A percentile compares a stretch with the other conserved stretches of the same genome.
phyloP scores from a whole-genome alignment of 2,329 filamentous ascomycete species.

The Arthrinium phaeospermum region DNA sequence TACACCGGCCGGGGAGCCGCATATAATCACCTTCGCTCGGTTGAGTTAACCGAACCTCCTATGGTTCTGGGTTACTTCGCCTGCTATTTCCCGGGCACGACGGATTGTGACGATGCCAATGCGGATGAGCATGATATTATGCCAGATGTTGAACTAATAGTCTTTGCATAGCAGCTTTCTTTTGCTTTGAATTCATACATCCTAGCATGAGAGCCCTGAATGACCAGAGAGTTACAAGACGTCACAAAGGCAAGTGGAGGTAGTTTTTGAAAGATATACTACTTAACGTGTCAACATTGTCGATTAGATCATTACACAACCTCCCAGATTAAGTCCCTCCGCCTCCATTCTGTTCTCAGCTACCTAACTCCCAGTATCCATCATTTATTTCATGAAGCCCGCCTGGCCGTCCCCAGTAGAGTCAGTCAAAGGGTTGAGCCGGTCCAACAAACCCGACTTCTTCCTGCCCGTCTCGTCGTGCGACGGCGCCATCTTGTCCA shows the following conservation, averaged over 20 bases:
- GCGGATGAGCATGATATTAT: not conserved
- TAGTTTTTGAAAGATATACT: not conserved
- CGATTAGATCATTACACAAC: not conserved
- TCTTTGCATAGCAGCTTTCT: too few relatives aligned
- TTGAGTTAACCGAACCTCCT: not conserved
- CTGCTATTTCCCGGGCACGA: not conserved
- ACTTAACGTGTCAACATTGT: not conserved
- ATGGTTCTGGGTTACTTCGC: not conserved
- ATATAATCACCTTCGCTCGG: not conserved
- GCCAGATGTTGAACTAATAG: too few relatives aligned
- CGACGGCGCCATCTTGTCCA: not conserved
- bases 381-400: slow-evolving; percentile 55
- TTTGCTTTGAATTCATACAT: too few relatives aligned
- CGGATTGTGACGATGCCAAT: not conserved
- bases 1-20: not conserved
- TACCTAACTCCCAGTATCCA: not conserved
- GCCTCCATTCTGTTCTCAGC: not conserved
- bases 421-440: slow-evolving; percentile 60
- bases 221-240: too few relatives aligned
- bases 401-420: slow-evolving; percentile 60
- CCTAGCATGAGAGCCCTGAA: too few relatives aligned
- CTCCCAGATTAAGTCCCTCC: not conserved
- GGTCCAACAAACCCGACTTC: slow-evolving; percentile 50
- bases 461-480: not conserved
- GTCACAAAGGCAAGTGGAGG: not conserved